Conservation (phyloP, 495 filamentous ascomycete genomes). For the Glarea lozoyensis region DNA sequence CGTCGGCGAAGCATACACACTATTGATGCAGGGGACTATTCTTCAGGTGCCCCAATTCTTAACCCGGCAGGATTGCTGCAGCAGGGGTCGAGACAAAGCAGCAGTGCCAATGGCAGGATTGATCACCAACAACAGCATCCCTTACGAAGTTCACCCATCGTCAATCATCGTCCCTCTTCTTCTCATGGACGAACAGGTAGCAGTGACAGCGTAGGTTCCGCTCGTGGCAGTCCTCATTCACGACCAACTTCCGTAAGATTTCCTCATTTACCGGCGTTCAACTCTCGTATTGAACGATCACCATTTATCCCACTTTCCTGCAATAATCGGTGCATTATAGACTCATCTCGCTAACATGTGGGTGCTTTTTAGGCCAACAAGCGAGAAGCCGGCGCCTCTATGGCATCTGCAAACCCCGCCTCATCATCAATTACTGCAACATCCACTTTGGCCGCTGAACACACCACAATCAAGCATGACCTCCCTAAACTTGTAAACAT, state of each 20-base stretch:
- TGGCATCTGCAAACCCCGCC: constrained; percentile 37
- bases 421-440: constrained; percentile 28
- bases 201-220: constrained; percentile 40
- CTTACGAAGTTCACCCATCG: constrained; percentile 23
- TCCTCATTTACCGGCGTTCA: constrained; percentile 7
- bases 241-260: constrained; percentile 51
- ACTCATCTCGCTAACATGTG: constrained; percentile 19
- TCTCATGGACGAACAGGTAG: constrained; percentile 52
- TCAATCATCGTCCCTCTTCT: constrained; percentile 33
- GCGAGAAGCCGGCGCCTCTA: constrained; percentile 20
- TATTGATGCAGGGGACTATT: constrained; percentile 56
- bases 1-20: constrained; percentile 76
- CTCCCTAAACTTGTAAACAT: constrained; percentile 53
- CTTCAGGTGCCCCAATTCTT: constrained; percentile 12
- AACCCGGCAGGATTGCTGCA: constrained; percentile 18
- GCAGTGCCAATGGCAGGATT: constrained; percentile 20
- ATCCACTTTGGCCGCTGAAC: constrained; percentile 23
- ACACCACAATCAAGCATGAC: constrained; percentile 30
- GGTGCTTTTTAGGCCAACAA: constrained; percentile 18
- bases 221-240: constrained; percentile 23
- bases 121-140: constrained; percentile 23
- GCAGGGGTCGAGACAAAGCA: constrained; percentile 20
- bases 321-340: constrained; percentile 23
- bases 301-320: constrained; percentile 19
- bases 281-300: neutral